Percentiles rank a stretch among this genome's conserved stretches.
Conservation (phyloP, 768 basidiomycete species). For the Mycena belliarum region DNA sequence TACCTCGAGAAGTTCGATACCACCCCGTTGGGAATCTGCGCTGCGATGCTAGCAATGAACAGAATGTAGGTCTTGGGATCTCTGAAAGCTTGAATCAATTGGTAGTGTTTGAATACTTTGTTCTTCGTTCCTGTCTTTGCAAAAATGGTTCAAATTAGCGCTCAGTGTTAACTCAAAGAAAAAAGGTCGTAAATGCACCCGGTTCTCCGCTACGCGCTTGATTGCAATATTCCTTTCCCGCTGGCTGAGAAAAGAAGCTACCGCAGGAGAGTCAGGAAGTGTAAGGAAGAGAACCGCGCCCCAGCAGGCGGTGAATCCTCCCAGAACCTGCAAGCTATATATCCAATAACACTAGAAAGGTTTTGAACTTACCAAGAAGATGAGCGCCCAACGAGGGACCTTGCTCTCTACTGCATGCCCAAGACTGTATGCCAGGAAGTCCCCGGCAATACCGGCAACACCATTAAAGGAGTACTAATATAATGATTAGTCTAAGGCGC, state of each 20-base stretch:
- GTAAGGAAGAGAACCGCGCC: constrained; percentile 30
- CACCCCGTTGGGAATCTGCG: constrained; percentile 34
- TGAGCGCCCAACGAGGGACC: constrained; percentile 30
- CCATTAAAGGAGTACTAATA: constrained; percentile 23
- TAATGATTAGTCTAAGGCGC: neutral
- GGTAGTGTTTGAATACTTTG: constrained; percentile 36
- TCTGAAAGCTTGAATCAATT: constrained; percentile 29
- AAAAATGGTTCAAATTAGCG: neutral
- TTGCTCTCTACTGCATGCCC: constrained; percentile 24
- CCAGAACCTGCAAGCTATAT: constrained; percentile 18
- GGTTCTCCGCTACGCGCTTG: constrained; percentile 36
- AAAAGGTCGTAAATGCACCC: neutral
- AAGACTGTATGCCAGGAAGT: constrained; percentile 28
- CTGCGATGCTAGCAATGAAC: constrained; percentile 32
- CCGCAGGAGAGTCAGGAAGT: constrained; percentile 38
- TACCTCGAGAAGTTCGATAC: constrained; percentile 27
- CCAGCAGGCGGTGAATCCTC: constrained; percentile 29
- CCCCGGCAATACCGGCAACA: constrained; percentile 28
- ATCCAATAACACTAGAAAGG: no score
- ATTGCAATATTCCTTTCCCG: constrained; percentile 35
- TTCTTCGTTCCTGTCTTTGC: constrained; percentile 33
- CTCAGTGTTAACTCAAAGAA: no score
- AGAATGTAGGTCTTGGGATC: constrained; percentile 39
- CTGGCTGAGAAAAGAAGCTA: constrained; percentile 30
- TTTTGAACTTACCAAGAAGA: constrained; percentile 26